phyloP scores from a whole-genome alignment of 176 grass and related monocot genomes.

The Thinopyrum elongatum region DNA sequence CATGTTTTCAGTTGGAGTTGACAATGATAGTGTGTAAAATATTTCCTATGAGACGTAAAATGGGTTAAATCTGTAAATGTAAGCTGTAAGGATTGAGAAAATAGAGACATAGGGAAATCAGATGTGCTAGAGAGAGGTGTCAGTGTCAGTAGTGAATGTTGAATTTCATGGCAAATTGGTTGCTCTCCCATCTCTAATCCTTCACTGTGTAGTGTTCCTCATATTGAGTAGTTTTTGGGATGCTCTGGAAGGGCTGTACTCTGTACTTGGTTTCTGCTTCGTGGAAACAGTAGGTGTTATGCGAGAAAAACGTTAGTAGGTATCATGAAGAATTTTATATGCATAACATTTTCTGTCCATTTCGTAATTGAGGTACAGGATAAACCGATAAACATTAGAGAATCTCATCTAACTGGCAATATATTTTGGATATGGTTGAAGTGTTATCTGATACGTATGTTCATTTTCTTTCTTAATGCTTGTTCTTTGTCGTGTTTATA shows the following conservation, averaged over 20 bases:
- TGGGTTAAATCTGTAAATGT: background rate
- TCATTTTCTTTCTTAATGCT: background rate
- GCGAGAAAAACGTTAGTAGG: background rate
- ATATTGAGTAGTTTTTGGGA: conserved; percentile 1
- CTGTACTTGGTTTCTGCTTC: background rate
- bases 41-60: background rate
- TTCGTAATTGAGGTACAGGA: background rate
- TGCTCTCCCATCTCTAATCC: conserved; percentile 4
- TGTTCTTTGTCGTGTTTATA: background rate
- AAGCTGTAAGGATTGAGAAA: background rate
- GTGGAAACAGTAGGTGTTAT: background rate
- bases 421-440: conserved; percentile 1
- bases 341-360: background rate
- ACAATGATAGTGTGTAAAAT: background rate
- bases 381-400: no score
- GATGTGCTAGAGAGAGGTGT: background rate
- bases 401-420: background rate
- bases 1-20: background rate
- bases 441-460: background rate
- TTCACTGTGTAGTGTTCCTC: background rate
- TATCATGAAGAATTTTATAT: background rate
- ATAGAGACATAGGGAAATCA: background rate
- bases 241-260: background rate
- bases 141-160: background rate
- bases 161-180: background rate